These are phyloP conservation scores for Boechera retrofracta DNA, from an alignment of 345 rosid genomes.

Conservation along the genomic window DNA sequence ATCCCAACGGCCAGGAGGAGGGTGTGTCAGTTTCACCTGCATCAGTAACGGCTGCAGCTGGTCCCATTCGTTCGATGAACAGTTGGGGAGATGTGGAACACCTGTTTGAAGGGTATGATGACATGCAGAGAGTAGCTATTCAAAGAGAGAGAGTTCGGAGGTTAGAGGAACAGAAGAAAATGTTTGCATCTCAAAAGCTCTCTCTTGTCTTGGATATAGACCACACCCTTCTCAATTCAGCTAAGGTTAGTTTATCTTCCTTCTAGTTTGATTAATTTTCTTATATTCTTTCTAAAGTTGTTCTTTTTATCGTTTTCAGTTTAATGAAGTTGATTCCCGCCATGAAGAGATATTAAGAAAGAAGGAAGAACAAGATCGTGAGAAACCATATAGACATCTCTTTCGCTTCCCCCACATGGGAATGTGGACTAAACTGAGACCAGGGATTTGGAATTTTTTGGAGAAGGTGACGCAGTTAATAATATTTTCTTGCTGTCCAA, in stretches of 20 bases:
- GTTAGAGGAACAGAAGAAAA: conserved; percentile 92
- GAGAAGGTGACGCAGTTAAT: conserved; percentile 68
- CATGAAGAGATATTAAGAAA: conserved; percentile 87
- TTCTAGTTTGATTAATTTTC: background rate
- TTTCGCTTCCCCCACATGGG: conserved; percentile 93
- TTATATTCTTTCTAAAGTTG: conserved; percentile 7
- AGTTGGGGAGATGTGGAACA: conserved; percentile 93
- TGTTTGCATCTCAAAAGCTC: conserved; percentile 87
- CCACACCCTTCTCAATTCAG: conserved; percentile 98
- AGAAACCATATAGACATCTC: conserved; percentile 80
- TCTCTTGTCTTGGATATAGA: conserved; percentile 97
- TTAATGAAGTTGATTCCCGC: conserved; percentile 77
- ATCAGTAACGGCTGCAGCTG: conserved; percentile 50
- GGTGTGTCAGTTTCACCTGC: conserved; percentile 44
- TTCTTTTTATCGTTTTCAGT: conserved; percentile 52
- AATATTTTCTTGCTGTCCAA: conserved; percentile 13
- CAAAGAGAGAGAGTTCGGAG: conserved; percentile 93
- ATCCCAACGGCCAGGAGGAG: conserved; percentile 46
- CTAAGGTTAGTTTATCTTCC: conserved; percentile 62
- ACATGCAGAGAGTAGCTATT: conserved; percentile 84
- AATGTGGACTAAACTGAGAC: conserved; percentile 99
- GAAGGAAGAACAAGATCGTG: conserved; percentile 97
- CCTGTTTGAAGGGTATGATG: conserved; percentile 90
- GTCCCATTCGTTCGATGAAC: conserved; percentile 54
- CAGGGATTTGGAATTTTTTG: conserved; percentile 95